Percentiles rank a stretch among this genome's conserved stretches.
phyloP scores from a whole-genome alignment of 2,329 filamentous ascomycete species.

The Penicillium sp. region DNA sequence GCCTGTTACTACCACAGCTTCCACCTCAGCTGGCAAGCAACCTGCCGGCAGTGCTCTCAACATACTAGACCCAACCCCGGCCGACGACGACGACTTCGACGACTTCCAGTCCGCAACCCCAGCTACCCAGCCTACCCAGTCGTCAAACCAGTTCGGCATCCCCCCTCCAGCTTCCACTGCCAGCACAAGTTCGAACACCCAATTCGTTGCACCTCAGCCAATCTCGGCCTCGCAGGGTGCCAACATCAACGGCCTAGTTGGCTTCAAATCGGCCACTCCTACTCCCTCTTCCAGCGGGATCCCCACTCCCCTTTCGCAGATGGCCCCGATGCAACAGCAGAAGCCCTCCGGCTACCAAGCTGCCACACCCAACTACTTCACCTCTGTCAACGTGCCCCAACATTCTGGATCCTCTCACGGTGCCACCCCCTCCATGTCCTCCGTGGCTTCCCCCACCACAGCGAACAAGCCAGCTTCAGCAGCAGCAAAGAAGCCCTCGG shows the following conservation, averaged over 20 bases:
- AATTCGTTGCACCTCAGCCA: slow-evolving; percentile 80
- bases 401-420: slow-evolving; percentile 34
- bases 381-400: slow-evolving; percentile 61
- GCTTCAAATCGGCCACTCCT: slow-evolving; percentile 78
- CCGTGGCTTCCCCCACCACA: slow-evolving; percentile 38
- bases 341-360: slow-evolving; percentile 70
- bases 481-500: slow-evolving; percentile 50
- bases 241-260: slow-evolving; percentile 76
- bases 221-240: slow-evolving; percentile 78
- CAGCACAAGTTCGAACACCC: slow-evolving; percentile 55
- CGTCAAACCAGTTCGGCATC: slow-evolving; percentile 42
- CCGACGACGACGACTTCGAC: slow-evolving; percentile 88
- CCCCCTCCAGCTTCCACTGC: slow-evolving; percentile 50
- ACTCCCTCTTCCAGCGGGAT: slow-evolving; percentile 57
- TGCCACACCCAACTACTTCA: slow-evolving; percentile 89
- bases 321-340: slow-evolving; percentile 41
- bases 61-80: slow-evolving; percentile 47
- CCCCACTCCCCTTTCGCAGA: slow-evolving; percentile 53
- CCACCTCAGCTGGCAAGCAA: slow-evolving; percentile 44
- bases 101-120: slow-evolving; percentile 89
- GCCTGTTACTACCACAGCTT: slow-evolving; percentile 49
- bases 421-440: slow-evolving; percentile 40
- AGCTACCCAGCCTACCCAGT: slow-evolving; percentile 35
- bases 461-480: slow-evolving; percentile 50
- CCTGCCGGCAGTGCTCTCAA: slow-evolving; percentile 52